Base-by-base conservation (phyloP, 441 rosid genomes). In the Adansonia madagascariensis region DNA sequence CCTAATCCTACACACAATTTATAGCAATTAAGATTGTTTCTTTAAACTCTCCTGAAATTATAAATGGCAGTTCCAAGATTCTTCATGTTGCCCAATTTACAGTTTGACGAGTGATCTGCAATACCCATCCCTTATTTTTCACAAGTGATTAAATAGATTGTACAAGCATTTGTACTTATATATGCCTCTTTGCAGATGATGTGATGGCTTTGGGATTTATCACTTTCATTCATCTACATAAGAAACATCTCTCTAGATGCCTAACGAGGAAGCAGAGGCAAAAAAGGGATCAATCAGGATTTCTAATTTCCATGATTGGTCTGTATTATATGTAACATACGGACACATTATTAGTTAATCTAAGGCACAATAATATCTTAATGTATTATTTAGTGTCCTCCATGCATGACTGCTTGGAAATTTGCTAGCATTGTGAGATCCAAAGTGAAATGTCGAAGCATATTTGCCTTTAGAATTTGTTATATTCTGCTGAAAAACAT, bases 101-200 rank as follows among this genome's bases (percentile, higher is more conserved):
- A 59, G 56, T 10, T 53, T 55, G 53, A 43, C 44, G 50, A 65
- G 15, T 41, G 50, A 1, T 39, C 24, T 7, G 11, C 69, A 1
- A 17, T n/a, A 17, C 8, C 52, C 6, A 17, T 18, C 68, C 24
- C 31, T 9, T 8, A 10, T 43, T 39, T 65, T 43, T 43, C 27
- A 4, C 6, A 8, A 17, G 35, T 10, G n/a, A n/a, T 66, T 9
- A 20, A 22, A 47, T 14, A 47, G 55, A 39, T 41, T 67, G 0
- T 35, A 46, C 72, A 14, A 22, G 22, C 59, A 15, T 62, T 46
- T 5, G 43, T 60, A 5, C 53, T 22, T 46, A 24, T 55, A 35
- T 76, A 49, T 74, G 14, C 31, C 31, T 56, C 11, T 66, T 66
- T 65, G 39, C 74, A 70, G 82, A 73, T 71, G 44, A 68, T 50